Evolutionary conservation across 805 yeast species (phyloP), one percentile per base, ranked within the genome.

Genomic region (Metschnikowia noctiluminum): DNA sequence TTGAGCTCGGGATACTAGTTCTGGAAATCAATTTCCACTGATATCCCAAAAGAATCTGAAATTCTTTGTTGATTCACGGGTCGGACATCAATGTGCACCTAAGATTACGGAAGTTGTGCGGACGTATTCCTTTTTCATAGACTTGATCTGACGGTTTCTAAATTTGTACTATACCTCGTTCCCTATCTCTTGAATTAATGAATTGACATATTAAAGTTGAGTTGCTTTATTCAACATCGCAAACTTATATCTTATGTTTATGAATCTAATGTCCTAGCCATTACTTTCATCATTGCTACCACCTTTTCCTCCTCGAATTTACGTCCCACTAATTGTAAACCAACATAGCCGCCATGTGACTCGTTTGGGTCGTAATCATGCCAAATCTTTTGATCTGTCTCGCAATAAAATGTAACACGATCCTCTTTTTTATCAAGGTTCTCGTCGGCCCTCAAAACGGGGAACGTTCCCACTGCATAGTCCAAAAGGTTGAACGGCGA

Each of bases 251-350:
- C 12, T 30, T 14, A 37, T 14, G 13, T 12, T 7, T n/a, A 21
- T 8, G 41, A 27, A 38, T 44, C 42, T 27, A 15, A 21, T 7
- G 38, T 31, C 7, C 32, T 38, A 3, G 49, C 8, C 9, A 55
- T 49, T n/a, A 68, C 58, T 49, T 68, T 64, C 77, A 79, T 73
- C 58, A 79, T 73, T 45, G 67, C 70, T 38, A 82, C 59, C 5
- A 74, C 79, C 59, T 81, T 82, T 58, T 85, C 90, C 55, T 85
- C 91, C 56, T 81, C 77, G 15, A 74, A 69, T 45, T 80, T 73
- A 49, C 73, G 71, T n/a, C 85, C 81, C 3, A 84, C 80, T 30
- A 85, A 66, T 62, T 85, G 89, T n/a, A 85, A 65, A 15, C 82
- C 79, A 12, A 81, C 82, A 0, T 89, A 84, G 47, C 83, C 79